These are phyloP conservation scores for Ophiorrhiza pumila DNA, from an alignment of 257 asterid genomes.

Conservation along the genomic window DNA sequence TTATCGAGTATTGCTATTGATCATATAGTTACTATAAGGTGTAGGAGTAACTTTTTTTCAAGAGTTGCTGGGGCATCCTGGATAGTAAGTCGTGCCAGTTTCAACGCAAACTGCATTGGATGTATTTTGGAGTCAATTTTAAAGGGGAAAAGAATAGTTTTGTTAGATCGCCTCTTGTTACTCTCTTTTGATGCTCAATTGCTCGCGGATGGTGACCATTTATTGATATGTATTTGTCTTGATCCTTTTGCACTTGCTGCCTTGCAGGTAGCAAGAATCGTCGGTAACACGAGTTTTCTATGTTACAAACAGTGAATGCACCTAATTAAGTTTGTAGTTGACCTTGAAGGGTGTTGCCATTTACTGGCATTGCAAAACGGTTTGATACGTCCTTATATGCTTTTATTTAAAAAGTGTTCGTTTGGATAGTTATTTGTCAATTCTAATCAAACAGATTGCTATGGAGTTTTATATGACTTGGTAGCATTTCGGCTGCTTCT, in stretches of 20 bases:
- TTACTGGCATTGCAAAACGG: not conserved
- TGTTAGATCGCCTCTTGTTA: not conserved
- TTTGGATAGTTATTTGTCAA: not conserved
- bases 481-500: not conserved
- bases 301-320: too few species aligned
- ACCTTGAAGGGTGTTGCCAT: not conserved
- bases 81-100: not conserved
- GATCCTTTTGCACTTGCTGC: not conserved
- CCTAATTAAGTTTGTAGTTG: not conserved
- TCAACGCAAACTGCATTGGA: not conserved
- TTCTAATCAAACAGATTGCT: not conserved
- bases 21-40: not conserved
- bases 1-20: not conserved
- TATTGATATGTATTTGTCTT: not conserved
- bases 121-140: not conserved
- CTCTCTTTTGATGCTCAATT: not conserved
- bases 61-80: not conserved
- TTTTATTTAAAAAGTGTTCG: not conserved
- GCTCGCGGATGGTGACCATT: not conserved
- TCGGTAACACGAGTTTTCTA: not conserved
- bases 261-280: constrained; percentile 5
- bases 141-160: not conserved
- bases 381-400: not conserved
- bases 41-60: not conserved
- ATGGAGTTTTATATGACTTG: not conserved